phyloP scores from a whole-genome alignment of 2,329 filamentous ascomycete genomes.

The Arthrobotrys iridis region DNA sequence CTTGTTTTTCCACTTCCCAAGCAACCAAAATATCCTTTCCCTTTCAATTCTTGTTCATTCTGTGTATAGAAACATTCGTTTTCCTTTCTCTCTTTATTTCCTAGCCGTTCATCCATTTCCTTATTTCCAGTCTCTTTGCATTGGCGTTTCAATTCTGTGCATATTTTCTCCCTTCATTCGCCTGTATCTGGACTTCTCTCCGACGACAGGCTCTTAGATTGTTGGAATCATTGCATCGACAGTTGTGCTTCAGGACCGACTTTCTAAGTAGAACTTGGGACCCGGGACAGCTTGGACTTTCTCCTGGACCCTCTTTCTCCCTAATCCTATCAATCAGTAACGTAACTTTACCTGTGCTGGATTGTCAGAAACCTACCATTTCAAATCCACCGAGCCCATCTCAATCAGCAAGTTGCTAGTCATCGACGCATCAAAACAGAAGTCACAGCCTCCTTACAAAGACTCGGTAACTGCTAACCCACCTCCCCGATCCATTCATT shows the following conservation, averaged over 20 bases:
- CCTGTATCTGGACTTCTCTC: conserved; percentile 15
- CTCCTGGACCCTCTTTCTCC: conserved; percentile 7
- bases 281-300: conserved; percentile 38
- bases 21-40: conserved; percentile 32
- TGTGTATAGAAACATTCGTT: conserved; percentile 50
- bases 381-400: neutral
- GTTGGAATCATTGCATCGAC: conserved; percentile 18
- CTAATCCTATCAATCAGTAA: neutral
- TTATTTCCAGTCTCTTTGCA: conserved; percentile 25
- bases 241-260: conserved; percentile 28
- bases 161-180: conserved; percentile 42
- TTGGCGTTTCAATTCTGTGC: conserved; percentile 45
- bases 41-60: conserved; percentile 40
- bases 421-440: conserved; percentile 50
- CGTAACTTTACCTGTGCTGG: neutral
- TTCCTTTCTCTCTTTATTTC: conserved; percentile 28
- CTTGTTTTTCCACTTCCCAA: conserved; percentile 34
- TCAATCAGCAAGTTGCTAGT: conserved; percentile 10
- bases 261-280: conserved; percentile 21
- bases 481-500: conserved; percentile 45
- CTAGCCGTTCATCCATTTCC: conserved; percentile 24
- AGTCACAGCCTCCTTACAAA: conserved; percentile 44
- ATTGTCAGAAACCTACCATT: conserved; percentile 6
- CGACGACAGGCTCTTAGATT: conserved; percentile 23
- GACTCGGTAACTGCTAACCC: conserved; percentile 23